Conservation (phyloP, 768 basidiomycete species). For the Macrocybe gigantea region DNA sequence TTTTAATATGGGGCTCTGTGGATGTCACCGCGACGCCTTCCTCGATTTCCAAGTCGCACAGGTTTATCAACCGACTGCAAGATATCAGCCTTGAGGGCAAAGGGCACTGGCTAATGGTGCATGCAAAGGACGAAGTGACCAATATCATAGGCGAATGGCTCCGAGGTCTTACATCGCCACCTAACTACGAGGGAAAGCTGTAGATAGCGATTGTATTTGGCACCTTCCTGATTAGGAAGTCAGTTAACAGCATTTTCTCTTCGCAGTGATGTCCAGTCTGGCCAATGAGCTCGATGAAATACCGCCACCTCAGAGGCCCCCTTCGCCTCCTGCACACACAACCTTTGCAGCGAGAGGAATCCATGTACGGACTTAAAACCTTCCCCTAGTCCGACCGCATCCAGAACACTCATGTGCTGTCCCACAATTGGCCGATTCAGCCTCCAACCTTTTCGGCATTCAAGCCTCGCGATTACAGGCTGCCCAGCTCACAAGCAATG, state of each 20-base stretch:
- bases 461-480: conserved; percentile 71
- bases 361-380: conserved; percentile 49
- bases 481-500: conserved; percentile 59
- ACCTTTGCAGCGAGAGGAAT: conserved; percentile 66
- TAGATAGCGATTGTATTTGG: conserved; percentile 2
- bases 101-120: conserved; percentile 69
- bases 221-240: too few relatives aligned
- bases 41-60: conserved; percentile 36
- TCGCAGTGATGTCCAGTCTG: too few relatives aligned
- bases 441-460: conserved; percentile 77
- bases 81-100: conserved; percentile 45
- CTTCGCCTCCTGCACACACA: conserved; percentile 68
- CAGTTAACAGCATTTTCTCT: too few relatives aligned
- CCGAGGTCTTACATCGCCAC: conserved; percentile 20
- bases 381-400: conserved; percentile 9
- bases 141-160: conserved; percentile 44
- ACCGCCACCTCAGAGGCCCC: conserved; percentile 51
- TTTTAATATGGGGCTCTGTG: conserved; percentile 54
- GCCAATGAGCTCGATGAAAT: conserved; percentile 54
- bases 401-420: neutral
- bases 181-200: conserved; percentile 10
- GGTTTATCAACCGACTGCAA: conserved; percentile 45
- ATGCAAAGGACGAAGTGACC: conserved; percentile 52
- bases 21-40: conserved; percentile 43
- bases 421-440: conserved; percentile 27